Base-by-base conservation (phyloP, 2,329 filamentous ascomycete species). In the Cordyceps farinosa region DNA sequence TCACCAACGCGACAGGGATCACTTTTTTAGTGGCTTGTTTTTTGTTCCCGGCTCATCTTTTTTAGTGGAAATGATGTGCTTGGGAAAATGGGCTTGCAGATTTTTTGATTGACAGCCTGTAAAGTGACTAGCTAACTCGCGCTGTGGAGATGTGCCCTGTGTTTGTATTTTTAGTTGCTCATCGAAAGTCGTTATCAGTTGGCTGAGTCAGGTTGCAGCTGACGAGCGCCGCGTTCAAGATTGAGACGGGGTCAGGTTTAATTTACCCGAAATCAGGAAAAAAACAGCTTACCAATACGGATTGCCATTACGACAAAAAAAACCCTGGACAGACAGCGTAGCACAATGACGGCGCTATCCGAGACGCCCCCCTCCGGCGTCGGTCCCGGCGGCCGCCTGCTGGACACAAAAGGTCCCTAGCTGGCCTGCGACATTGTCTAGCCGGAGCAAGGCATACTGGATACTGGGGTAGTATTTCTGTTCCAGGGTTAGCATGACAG, bases 141-240 rank as follows among this genome's bases (percentile, higher is more conserved):
- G 44, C 45, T 48, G 56, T 50, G 56, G 56, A 48, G 51, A 36
- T 30, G 27, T 27, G n/a, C n/a, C 8, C n/a, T 53, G 50, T 53
- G 29, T 48, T 48, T 48, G 4, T 38, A 22, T 22, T 15, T n/a
- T 27, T 48, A 48, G 45, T 22, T 22, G 45, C 27, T 29, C 38
- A 32, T 45, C 40, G 27, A 17, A 4, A 22, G 7, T 13, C 50
- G 55, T 59, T 59, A 59, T 50, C 56, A 59, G 32, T 27, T 22
- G 44, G 56, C 44, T 59, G 56, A 59, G 56, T 59, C 56, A 59
- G 56, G 56, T 44, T 59, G 56, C 53, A 56, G 53, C 8, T 32
- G 53, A 56, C 29, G 17, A 34, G 22, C 11, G 17, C 5, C 5
- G 11, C 3, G 15, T 44, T n/a, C 7, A 45, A 32, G 45, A 48